Evolutionary conservation across 805 yeast species (phyloP), one percentile per base, ranked within the genome.

Genomic region (Candida cerambycidarum): DNA sequence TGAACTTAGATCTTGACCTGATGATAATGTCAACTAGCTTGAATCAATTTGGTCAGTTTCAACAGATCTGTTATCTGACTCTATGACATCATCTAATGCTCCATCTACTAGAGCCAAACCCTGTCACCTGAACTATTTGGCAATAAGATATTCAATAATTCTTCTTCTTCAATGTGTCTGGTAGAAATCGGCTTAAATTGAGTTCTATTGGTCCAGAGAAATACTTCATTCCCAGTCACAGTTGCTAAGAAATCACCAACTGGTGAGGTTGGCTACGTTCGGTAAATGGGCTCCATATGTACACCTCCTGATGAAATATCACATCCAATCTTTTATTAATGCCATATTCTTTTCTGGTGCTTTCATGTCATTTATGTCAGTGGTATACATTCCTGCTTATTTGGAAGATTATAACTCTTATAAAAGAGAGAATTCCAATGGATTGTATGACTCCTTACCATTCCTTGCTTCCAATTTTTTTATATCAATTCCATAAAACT

Each of bases 231-330:
- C 9, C 93, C 95, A 16, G 80, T 73, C 14, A 89, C 97, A 0
- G 98, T 90, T 1, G 97, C 98, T 43, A 93, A 72, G 62, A 83
- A 79, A 53, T 93, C 97, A 33, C 96, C 96, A 43, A 81, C 73
- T 2, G 95, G 95, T 12, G 97, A 86, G 50, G 0, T 97, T 89
- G 3, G 85, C 95, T n/a, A 89, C 90, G 52, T 74, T 79, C 1
- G 84, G 80, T 18, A 93, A 75, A 41, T 71, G 67, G 13, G 92
- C 82, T 48, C 97, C 97, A 67, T 93, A 99, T 43, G 95, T 89
- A 63, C 98, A 92, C 90, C 88, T 38, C 99, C 98, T 1, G 97
- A 85, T 32, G 98, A 97, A 46, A 93, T 76, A 62, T 93, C 98
- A 98, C 98, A 93, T 61, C 41, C 67, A 62, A 36, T 67, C 69